Conservation (phyloP, 2,329 filamentous ascomycete species). For the Grosmannia penicillata region DNA sequence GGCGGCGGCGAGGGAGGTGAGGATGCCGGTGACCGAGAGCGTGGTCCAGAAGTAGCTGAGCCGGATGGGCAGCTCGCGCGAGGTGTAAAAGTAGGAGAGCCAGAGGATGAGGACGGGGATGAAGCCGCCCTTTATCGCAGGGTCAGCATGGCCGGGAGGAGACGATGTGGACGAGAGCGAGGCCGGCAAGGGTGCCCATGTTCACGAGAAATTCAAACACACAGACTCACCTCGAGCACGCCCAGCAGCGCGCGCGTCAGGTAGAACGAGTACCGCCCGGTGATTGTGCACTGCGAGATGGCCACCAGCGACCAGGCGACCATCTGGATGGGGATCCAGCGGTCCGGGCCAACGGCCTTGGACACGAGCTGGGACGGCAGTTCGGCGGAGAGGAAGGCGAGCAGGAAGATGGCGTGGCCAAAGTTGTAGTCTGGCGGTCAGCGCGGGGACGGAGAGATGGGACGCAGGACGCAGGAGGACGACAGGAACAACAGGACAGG, state of each 20-base stretch:
- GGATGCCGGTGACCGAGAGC: constrained; percentile 16
- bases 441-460: too few relatives aligned
- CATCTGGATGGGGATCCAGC: constrained; percentile 23
- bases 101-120: constrained; percentile 21
- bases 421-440: constrained; percentile 30
- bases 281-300: constrained; percentile 17
- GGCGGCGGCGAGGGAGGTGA: constrained; percentile 19
- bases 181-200: too few relatives aligned
- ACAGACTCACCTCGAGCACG: constrained; percentile 9
- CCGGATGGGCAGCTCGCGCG: constrained; percentile 17
- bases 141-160: too few relatives aligned
- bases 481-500: background rate
- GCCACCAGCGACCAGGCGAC: constrained; percentile 19
- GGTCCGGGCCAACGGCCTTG: constrained; percentile 29
- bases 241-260: constrained; percentile 18
- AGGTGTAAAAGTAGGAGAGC: constrained; percentile 21
- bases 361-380: constrained; percentile 45
- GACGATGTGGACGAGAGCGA: too few relatives aligned
- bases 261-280: constrained; percentile 15
- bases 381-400: constrained; percentile 41
- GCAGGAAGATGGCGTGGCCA: constrained; percentile 38
- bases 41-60: constrained; percentile 20
- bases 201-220: background rate
- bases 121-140: constrained; percentile 21
- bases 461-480: background rate